These are phyloP conservation scores for Luffa aegyptiaca DNA, from an alignment of 306 rosid genomes.

Conservation along the genomic window DNA sequence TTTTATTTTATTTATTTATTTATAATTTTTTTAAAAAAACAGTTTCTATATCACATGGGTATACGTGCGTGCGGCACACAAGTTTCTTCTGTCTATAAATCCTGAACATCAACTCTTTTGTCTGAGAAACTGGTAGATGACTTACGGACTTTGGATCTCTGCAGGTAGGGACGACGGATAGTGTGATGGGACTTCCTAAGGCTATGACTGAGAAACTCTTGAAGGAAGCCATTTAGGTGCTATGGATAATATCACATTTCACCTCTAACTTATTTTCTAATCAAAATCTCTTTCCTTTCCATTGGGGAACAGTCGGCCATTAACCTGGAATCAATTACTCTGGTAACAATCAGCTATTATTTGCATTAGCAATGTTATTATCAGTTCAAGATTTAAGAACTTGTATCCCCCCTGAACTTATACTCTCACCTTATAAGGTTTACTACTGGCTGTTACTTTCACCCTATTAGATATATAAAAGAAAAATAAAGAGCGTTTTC, in stretches of 20 bases:
- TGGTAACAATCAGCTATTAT: background rate
- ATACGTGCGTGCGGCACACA: background rate
- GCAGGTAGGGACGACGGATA: constrained; percentile 92
- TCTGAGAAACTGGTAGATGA: background rate
- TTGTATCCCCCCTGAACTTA: background rate
- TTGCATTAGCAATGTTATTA: background rate
- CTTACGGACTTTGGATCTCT: constrained; percentile 9
- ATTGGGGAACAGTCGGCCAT: background rate
- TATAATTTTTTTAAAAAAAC: too few species aligned
- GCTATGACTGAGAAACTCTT: constrained; percentile 61
- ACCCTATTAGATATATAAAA: background rate
- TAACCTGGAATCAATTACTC: background rate
- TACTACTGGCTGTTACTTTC: background rate
- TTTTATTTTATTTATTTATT: too few species aligned
- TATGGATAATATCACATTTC: background rate
- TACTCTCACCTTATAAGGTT: background rate
- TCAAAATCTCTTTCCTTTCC: background rate
- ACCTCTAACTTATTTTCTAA: background rate
- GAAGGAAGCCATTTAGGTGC: constrained; percentile 45
- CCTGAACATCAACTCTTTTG: background rate
- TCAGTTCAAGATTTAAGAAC: background rate
- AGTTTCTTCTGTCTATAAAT: background rate
- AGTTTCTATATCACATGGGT: too few species aligned
- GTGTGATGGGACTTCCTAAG: constrained; percentile 97
- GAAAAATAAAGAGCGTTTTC: background rate